Base-by-base conservation (phyloP, 1,284 basidiomycete species). In the Ustilago bromivora region DNA sequence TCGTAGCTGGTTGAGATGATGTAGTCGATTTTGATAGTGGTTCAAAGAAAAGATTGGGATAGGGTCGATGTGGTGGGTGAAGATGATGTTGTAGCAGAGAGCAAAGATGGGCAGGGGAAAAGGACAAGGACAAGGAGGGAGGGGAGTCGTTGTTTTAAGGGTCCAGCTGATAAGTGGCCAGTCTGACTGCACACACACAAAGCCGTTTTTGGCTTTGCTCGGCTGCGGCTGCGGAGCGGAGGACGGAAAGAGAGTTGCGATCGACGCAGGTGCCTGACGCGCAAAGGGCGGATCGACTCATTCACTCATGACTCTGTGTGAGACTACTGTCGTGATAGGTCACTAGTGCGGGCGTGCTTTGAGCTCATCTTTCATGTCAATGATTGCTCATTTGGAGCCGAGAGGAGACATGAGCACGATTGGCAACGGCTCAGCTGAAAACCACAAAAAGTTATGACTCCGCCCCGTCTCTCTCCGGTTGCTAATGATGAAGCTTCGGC, bases 111-210 rank as follows among this genome's bases (percentile, higher is more conserved):
- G 28, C 35, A 38, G 0, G 35, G 23, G 43, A 5, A n/a, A 11
- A 19, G 41, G 38, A 15, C 4, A 23, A 19, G 11, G 23, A 10
- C 4, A n/a, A 23, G 23, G 47, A 52, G 4, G 28, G 11, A 4
- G 15, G 28, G 11, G 9, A 54, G 52, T 9, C 32, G 35, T 49
- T 46, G 31, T 46, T 43, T 49, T 35, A 47, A 60, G 58, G 58
- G 58, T 60, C 58, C 58, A 60, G 38, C 15, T 57, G 55, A 46
- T 57, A 46, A 23, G 55, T 19, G 38, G 53, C 49, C 40, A 41
- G 40, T 41, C 11, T 41, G 40, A 41, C 40, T 41, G 7, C 43
- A 46, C 43, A 6, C 43, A 46, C 43, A 36, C 54, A 31, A 40
- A 41, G 36, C 52, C 5, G n/a, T 46, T n/a, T 17, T 46, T 46